Evolutionary conservation across 1,284 basidiomycete species (phyloP), one percentile per base, ranked within the genome.

Genomic region (Marasmius tenuissimus): DNA sequence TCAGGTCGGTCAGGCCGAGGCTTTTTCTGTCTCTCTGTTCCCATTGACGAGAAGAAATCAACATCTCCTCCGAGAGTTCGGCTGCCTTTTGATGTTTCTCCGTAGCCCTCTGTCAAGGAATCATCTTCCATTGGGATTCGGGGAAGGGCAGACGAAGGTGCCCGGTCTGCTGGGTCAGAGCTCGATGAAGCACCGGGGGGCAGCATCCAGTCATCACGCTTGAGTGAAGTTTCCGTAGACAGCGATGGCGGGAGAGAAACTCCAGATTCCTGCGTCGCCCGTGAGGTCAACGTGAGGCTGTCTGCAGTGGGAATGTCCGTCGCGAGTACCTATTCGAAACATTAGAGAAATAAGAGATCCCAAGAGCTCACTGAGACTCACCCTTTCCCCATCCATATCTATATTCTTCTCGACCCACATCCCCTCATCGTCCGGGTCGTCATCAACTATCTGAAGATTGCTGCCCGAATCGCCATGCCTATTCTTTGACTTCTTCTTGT

Each of bases 161-260:
- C 73, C 7, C 60, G 45, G 20, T 66, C 68, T 7, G 57, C 39
- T 10, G 71, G 70, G 39, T 68, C 48, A 22, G 48, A 39, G 42
- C 56, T 37, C 20, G 58, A 60, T n/a, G 63, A 49, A 34, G 60
- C 37, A 6, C 54, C 66, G 64, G 42, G 78, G 68, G 6, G 76
- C n/a, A 94, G 76, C 96, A 97, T 97, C 96, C 95, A 97, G 40
- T 93, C 88, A 66, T 96, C 94, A 18, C 94, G 84, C 68, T 88
- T 82, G 22, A 90, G 70, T 18, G 78, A 74, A 0, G 83, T 78
- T 63, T 85, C 83, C 1, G 84, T 76, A 6, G 71, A 72, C 2
- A 73, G 66, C 11, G 76, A 67, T 6, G 76, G 77, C 2, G 86
- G 85, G 27, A 85, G 75, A 0, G 77, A 67, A 0, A 82, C 79